A percentile compares a stretch with the other conserved stretches of the same genome.
Conservation (phyloP, 192 early-diverging fungal species). For the Backusella morwellensis region DNA sequence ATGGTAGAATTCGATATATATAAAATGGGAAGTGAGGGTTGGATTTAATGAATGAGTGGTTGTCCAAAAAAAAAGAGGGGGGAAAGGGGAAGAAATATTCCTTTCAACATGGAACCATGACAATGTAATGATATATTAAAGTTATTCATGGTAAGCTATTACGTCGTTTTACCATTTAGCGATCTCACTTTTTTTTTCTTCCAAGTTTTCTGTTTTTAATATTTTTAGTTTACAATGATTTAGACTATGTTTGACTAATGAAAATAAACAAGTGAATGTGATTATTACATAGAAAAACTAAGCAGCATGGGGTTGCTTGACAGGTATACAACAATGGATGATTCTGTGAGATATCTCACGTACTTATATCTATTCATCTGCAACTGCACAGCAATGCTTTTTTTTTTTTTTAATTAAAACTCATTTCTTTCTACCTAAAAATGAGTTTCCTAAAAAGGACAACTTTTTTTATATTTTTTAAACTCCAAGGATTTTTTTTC, state of each 20-base stretch:
- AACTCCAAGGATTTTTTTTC: neutral
- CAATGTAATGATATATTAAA: neutral
- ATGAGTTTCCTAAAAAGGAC: neutral
- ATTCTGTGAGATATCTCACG: no score
- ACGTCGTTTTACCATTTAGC: neutral
- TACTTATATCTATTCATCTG: no score
- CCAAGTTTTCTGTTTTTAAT: neutral
- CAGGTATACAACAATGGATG: no score
- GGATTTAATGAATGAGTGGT: neutral
- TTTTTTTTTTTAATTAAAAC: neutral
- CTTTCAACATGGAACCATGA: neutral
- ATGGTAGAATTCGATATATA: neutral
- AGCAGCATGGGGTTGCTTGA: no score
- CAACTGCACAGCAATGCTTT: neutral
- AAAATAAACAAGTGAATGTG: neutral
- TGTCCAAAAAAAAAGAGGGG: neutral
- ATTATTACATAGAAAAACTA: neutral
- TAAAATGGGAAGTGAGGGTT: neutral
- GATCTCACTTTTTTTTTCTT: neutral
- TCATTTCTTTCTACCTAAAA: neutral
- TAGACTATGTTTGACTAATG: neutral
- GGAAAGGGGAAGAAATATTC: neutral
- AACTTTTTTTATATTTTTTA: neutral
- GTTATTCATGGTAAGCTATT: neutral
- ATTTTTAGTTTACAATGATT: neutral